Evolutionary conservation across 78 protist species (phyloP), one percentile per base, ranked within the genome.

Genomic region (Planoprotostelium fungivorum): DNA sequence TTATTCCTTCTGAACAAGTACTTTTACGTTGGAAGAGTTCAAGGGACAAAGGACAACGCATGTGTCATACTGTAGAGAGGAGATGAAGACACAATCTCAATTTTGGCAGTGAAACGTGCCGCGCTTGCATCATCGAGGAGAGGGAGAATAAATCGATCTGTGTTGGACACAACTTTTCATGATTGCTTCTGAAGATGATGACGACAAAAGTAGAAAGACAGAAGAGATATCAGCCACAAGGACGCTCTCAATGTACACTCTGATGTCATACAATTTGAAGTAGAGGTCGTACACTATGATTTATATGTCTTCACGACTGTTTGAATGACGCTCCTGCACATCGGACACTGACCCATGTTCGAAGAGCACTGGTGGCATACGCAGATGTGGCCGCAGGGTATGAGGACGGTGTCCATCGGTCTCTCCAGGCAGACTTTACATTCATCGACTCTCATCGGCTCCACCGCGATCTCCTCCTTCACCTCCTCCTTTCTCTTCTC

Each of bases 1-100:
- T 38, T 92, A 23, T 86, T 89, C 87, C 36, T 92, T 28, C 63
- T 92, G 51, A 89, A 92, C 37, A 38, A 84, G 5, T 10, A 86
- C 0, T 92, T 89, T 38, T 92, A 89, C 38, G 87, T 92, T 34
- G 94, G 94, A 25, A 5, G 73, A 51, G 73, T 51, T 5, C 5
- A 51, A 16, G 73, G 73, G 73, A 51, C 73, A 51, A 51, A 51
- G 16, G 73, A 51, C 16, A 5, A 51, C 5, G 31, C 5, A 51
- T 51, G 73, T 51, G 16, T 25, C 73, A 51, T 51, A n/a, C n/a
- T n/a, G n/a, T n/a, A n/a, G n/a, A n/a, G n/a, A n/a, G n/a, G n/a
- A n/a, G n/a, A n/a, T n/a, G n/a, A n/a, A n/a, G n/a, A n/a, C n/a
- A n/a, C n/a, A n/a, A n/a, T n/a, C n/a, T n/a, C n/a, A n/a, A n/a